Evolutionary conservation across 495 filamentous ascomycete genomes (phyloP), one percentile per base, ranked within the genome.

Genomic region (Hypoxylon cercidicola): DNA sequence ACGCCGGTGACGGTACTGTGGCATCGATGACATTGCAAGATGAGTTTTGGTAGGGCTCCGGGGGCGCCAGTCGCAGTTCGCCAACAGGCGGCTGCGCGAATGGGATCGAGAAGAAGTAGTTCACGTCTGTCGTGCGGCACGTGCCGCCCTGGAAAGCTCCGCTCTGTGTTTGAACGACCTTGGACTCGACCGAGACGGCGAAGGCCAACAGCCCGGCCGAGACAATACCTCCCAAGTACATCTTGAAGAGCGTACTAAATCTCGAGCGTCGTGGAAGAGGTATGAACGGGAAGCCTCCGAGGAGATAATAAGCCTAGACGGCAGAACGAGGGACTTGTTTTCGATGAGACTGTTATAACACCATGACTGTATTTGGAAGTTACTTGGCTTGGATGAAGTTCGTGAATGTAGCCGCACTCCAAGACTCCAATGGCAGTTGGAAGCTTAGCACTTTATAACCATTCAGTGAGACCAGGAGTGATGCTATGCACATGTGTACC

Each of bases 71-170:
- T 52, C 73, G 60, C 6, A 69, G 64, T 20, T 69, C 60, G 15
- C 70, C 70, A 12, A 72, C 35, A 20, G 73, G 73, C 5, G 73
- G 69, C 19, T 67, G 50, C 11, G 73, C 73, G 51, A 63, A 75
- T 4, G 73, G 73, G 45, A 75, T 64, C 18, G 64, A 59, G 55
- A 56, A 58, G 46, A 56, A 71, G 56, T 68, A 65, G 54, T 70
- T 32, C 18, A 69, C 54, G 35, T 41, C 40, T 58, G 47, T 59
- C 10, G 45, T 37, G 35, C 53, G 52, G 34, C 67, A 70, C 23
- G 44, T 60, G 3, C 57, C 54, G 25, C 67, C 67, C 8, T 59
- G 47, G 16, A 67, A 20, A 16, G 28, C 45, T 12, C 67, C 63
- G 58, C 55, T 66, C n/a, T 13, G 30, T 20, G 56, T 66, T 18